Percentiles rank a stretch among this genome's conserved stretches.
These are phyloP conservation scores for Claviceps purpurea DNA, from an alignment of 2,329 filamentous ascomycete genomes.

Conservation along the genomic window DNA sequence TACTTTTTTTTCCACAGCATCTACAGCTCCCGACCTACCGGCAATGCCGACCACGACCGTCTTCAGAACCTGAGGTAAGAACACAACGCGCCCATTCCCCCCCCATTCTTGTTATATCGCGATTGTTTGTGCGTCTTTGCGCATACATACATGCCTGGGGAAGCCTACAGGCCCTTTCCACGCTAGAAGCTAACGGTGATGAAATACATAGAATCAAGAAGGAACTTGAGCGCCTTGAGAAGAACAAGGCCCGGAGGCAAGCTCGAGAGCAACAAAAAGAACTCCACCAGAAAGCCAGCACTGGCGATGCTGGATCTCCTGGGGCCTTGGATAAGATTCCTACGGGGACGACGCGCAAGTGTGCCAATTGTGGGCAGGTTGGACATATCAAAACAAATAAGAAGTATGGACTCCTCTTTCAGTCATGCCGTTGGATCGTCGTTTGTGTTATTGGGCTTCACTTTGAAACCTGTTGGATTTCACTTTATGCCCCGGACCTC, in stretches of 20 bases:
- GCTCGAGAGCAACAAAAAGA: constrained; percentile 85
- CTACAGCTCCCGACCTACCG: constrained; percentile 35
- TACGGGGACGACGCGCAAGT: constrained; percentile 71
- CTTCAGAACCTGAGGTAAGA: constrained; percentile 29
- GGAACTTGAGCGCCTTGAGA: constrained; percentile 72
- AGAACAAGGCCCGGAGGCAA: constrained; percentile 82
- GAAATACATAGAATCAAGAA: constrained; percentile 24
- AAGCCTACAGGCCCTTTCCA: too few relatives aligned
- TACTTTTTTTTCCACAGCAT: constrained; percentile 31
- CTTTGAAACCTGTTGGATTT: not conserved
- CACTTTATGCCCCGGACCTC: constrained; percentile 1
- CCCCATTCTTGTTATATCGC: not conserved
- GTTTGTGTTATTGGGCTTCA: constrained; percentile 6
- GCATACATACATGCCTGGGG: too few relatives aligned
- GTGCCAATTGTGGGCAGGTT: constrained; percentile 91
- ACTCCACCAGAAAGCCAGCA: constrained; percentile 32
- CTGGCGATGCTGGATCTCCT: constrained; percentile 36
- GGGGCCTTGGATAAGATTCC: constrained; percentile 38
- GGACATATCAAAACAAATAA: constrained; percentile 99
- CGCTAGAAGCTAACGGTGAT: too few relatives aligned
- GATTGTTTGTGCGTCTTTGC: too few relatives aligned
- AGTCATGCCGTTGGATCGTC: constrained; percentile 19
- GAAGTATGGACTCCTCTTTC: constrained; percentile 51
- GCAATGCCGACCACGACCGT: constrained; percentile 37
- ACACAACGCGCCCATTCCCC: too few relatives aligned